Percentiles rank a stretch among this genome's conserved stretches.
These are phyloP conservation scores for Ophiosphaerella narmari DNA, from an alignment of 2,329 filamentous ascomycete genomes.

Conservation along the genomic window DNA sequence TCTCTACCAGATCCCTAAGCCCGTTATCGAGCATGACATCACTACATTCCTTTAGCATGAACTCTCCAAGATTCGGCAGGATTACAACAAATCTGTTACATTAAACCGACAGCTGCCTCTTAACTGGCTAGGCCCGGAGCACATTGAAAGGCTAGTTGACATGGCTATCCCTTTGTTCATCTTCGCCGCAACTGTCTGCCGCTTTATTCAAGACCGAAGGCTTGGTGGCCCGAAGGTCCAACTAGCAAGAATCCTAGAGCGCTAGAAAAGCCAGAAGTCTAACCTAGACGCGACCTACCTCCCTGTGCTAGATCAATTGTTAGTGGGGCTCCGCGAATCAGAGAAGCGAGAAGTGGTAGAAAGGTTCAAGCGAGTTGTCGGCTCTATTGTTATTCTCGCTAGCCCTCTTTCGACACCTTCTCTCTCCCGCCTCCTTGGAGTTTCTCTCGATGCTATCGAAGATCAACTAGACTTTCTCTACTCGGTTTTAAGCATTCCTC, in stretches of 20 bases:
- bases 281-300: constrained; percentile 12
- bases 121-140: not conserved
- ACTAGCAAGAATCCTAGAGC: not conserved
- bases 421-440: no score
- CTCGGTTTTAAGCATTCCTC: no score
- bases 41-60: not conserved
- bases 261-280: not conserved
- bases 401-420: no score
- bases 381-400: no score
- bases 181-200: constrained; percentile 23
- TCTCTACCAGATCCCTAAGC: constrained; percentile 3
- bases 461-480: no score
- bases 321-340: not conserved
- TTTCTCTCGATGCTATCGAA: no score
- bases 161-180: constrained; percentile 38
- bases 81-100: no score
- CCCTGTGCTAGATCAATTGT: constrained; percentile 8
- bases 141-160: constrained; percentile 22
- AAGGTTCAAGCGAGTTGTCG: no score
- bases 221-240: constrained; percentile 3
- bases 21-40: not conserved
- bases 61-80: not conserved
- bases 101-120: not conserved
- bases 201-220: constrained; percentile 9
- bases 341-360: no score